Base-by-base conservation (phyloP, 345 rosid genomes). In the Heritiera littoralis region DNA sequence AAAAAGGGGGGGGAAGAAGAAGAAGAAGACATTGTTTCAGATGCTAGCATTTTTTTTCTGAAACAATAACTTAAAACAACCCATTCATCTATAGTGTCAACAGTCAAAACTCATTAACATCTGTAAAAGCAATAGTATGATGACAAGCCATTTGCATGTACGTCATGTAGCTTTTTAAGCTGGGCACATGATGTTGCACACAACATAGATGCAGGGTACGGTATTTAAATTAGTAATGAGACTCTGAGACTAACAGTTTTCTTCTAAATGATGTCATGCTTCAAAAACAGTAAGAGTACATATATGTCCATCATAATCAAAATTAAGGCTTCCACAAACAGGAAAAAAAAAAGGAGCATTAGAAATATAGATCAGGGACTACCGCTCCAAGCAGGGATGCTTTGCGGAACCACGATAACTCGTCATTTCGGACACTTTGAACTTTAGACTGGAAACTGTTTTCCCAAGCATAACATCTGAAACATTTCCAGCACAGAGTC, bases 391-490 rank as follows among this genome's bases (percentile, higher is more conserved):
- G 84, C 32, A 93, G 81, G 63, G 90, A 93, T 80, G 98, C 94
- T 85, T 94, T 92, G 66, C 98, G 89, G 89, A 96, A 96, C 99
- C 99, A 94, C 52, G 95, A 91, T 82, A 96, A 83, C 81, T 96
- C 99, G 48, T 96, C 98, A 85, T 89, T 84, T 65, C 98, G 90
- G 79, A 88, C 88, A 74, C 74, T 83, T 83, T 92, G 97, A 81
- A 94, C 98, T 88, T 96, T 96, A 63, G 86, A 82, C 79, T 92
- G 92, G 88, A 96, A 96, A 85, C 99, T 96, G 68, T 84, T 89
- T 86, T 96, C 99, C 99, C 99, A 96, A 68, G 98, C 98, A 89
- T 96, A 96, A 81, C 98, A 96, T 87, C 99, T 96, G 87, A 74
- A 69, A 23, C 70, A 85, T 77, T 81, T 83, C 52, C 67, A 77